Conservation (phyloP, 129 eudicot genomes). For the Chrysanthemum makinoi region DNA sequence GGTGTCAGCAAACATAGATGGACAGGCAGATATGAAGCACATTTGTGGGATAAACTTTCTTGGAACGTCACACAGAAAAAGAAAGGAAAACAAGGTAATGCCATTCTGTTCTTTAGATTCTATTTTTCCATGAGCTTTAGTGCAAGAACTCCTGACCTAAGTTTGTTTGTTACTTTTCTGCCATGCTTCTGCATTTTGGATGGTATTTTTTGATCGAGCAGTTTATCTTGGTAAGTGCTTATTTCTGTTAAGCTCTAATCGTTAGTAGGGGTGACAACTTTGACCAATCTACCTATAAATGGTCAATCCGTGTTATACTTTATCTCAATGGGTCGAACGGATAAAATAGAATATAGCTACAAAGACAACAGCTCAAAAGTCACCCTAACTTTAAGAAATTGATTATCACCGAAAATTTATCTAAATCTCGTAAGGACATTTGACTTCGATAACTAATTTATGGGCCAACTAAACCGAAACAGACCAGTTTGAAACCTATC, state of each 20-base stretch:
- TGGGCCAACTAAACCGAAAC: too few species aligned
- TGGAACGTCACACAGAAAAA: conserved; percentile 87
- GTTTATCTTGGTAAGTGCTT: conserved; percentile 84
- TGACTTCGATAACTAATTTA: too few species aligned
- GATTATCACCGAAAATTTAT: too few species aligned
- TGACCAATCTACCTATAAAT: background rate
- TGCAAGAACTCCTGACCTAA: conserved; percentile 19
- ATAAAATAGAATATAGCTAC: background rate
- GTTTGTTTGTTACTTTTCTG: conserved; percentile 18
- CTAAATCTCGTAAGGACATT: too few species aligned
- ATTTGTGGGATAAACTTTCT: conserved; percentile 83
- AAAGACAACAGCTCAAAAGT: background rate
- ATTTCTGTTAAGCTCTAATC: background rate
- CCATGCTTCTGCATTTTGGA: conserved; percentile 23
- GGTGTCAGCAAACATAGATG: conserved; percentile 80
- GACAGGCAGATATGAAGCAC: conserved; percentile 80
- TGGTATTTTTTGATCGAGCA: conserved; percentile 33
- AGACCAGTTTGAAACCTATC: too few species aligned
- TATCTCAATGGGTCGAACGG: background rate
- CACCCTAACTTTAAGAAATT: too few species aligned
- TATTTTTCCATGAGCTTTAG: background rate
- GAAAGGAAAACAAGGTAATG: conserved; percentile 80
- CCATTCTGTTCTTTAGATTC: background rate
- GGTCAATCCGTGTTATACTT: background rate
- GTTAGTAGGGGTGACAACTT: background rate